Evolutionary conservation across 768 basidiomycete species (phyloP).

Genomic region (Lactifluus rugatus): DNA sequence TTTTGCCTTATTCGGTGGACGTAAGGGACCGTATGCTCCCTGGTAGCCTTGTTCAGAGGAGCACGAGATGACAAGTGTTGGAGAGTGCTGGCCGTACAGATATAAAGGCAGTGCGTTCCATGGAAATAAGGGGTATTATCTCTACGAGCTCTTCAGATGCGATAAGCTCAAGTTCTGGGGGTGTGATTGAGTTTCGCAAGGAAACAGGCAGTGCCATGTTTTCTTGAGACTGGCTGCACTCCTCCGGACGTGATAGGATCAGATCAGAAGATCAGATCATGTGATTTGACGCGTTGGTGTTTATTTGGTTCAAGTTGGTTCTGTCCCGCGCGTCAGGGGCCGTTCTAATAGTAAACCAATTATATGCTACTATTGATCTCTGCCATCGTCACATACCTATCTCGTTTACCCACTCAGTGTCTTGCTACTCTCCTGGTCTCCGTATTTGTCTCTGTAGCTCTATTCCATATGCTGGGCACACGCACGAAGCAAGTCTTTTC

Average conservation of each 20-base stretch:
- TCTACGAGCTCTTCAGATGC: slow-evolving; percentile 79
- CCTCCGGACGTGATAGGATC: too few relatives aligned
- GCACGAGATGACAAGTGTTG: not conserved
- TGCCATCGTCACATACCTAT: not conserved
- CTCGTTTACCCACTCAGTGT: not conserved
- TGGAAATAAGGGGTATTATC: slow-evolving; percentile 79
- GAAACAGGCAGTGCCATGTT: slow-evolving; percentile 70
- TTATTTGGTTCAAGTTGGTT: slow-evolving; percentile 16
- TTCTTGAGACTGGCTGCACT: too few relatives aligned
- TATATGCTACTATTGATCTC: not conserved
- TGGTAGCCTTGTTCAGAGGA: slow-evolving; percentile 25
- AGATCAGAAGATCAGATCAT: slow-evolving; percentile 16
- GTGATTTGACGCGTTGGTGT: slow-evolving; percentile 25
- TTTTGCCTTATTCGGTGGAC: slow-evolving; percentile 72
- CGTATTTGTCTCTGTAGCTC: not conserved
- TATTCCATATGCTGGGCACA: slow-evolving; percentile 41
- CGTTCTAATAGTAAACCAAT: not conserved
- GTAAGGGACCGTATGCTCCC: slow-evolving; percentile 90
- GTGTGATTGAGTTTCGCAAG: slow-evolving; percentile 63
- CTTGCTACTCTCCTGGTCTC: not conserved
- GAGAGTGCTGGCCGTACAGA: slow-evolving; percentile 42
- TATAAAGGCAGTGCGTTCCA: slow-evolving; percentile 88
- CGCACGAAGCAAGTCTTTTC: slow-evolving; percentile 57
- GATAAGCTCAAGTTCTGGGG: slow-evolving; percentile 80
- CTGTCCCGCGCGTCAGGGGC: not conserved